phyloP scores from a whole-genome alignment of 371 early-diverging fungal species.

The Apophysomyces variabilis region DNA sequence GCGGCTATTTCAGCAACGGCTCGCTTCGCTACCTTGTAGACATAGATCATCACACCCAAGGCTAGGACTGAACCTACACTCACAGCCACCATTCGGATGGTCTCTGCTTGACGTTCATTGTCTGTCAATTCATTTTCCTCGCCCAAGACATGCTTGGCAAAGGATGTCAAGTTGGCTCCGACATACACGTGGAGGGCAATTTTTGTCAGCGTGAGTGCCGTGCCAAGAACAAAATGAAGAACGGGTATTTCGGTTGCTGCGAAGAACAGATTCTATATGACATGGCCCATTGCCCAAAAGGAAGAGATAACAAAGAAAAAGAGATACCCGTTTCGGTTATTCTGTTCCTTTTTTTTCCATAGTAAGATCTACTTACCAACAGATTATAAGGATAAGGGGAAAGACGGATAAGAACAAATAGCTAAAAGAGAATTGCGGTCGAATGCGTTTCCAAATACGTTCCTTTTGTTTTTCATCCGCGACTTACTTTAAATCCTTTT shows the following conservation, averaged over 20 bases:
- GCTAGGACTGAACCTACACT: constrained; percentile 52
- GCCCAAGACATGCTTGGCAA: constrained; percentile 52
- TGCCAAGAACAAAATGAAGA: constrained; percentile 59
- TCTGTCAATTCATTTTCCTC: constrained; percentile 55
- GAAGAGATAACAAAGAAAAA: no score
- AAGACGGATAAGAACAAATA: constrained; percentile 69
- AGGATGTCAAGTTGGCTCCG: constrained; percentile 69
- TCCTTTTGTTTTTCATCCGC: no score
- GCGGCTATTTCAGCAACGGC: constrained; percentile 50
- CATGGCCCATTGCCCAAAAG: neutral
- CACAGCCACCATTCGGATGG: constrained; percentile 39
- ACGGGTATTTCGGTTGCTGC: constrained; percentile 67
- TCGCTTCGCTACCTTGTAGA: constrained; percentile 58
- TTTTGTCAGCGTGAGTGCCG: constrained; percentile 68
- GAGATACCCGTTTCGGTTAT: no score
- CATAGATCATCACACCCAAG: constrained; percentile 61
- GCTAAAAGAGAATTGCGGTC: constrained; percentile 30
- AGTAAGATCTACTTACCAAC: constrained; percentile 35
- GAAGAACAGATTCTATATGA: constrained; percentile 60
- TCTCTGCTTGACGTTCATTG: constrained; percentile 32
- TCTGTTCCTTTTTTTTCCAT: no score
- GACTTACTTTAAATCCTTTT: constrained; percentile 67
- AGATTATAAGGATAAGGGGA: constrained; percentile 82
- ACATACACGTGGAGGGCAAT: constrained; percentile 73
- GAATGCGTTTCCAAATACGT: neutral